Evolutionary conservation across 2,329 filamentous ascomycete species (phyloP).

Genomic region (Scytalidium sp.): DNA sequence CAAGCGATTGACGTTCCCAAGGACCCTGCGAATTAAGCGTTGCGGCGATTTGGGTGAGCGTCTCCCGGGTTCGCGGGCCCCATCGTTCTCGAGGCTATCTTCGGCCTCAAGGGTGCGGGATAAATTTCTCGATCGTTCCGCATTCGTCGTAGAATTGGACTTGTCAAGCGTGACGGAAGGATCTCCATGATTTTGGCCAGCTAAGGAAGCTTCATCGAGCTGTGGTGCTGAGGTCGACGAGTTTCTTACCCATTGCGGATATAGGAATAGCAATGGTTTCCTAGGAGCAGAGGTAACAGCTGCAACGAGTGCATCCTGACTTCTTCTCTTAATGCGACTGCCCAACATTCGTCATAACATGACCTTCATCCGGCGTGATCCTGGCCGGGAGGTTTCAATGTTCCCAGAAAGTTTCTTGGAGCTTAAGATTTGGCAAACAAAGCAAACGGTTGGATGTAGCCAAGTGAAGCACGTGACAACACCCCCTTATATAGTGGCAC

Average conservation of each 20-base stretch:
- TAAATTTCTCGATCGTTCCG: not conserved
- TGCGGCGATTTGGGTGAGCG: not conserved
- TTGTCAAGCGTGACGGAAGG: no score
- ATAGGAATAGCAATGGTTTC: conserved; percentile 42
- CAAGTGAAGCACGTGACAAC: not conserved
- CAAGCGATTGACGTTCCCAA: not conserved
- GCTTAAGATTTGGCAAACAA: not conserved
- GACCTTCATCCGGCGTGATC: conserved; percentile 6
- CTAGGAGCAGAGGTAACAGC: conserved; percentile 32
- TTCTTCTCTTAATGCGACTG: conserved; percentile 36
- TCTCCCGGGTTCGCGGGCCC: not conserved
- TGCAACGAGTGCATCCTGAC: conserved; percentile 34
- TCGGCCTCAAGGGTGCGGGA: not conserved
- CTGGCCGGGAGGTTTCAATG: not conserved
- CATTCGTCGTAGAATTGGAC: not conserved
- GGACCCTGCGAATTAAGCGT: not conserved
- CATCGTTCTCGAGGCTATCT: not conserved
- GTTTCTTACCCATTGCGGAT: conserved; percentile 36
- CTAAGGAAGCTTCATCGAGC: not conserved
- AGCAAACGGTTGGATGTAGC: not conserved
- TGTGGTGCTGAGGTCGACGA: conserved; percentile 9
- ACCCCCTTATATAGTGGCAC: no score
- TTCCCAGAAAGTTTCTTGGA: not conserved
- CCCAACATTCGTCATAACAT: conserved; percentile 35
- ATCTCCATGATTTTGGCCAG: not conserved